phyloP scores from a whole-genome alignment of 2,329 filamentous ascomycete genomes.

The Ploettnerulaceae sp. region DNA sequence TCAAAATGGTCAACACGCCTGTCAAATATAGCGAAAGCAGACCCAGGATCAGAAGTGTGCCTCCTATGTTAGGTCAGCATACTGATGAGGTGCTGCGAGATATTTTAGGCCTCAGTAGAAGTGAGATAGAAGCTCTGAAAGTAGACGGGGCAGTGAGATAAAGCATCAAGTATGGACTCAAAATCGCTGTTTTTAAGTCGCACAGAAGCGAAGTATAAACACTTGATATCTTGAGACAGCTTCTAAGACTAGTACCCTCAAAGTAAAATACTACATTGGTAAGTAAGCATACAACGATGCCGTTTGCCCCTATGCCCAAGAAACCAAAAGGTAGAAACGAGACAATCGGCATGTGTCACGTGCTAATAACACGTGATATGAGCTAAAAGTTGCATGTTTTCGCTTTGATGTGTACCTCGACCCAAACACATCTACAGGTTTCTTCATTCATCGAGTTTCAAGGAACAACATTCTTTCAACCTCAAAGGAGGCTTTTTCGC shows the following conservation, averaged over 20 bases:
- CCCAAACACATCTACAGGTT: too few relatives aligned
- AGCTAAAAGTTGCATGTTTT: too few relatives aligned
- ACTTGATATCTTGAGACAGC: too few relatives aligned
- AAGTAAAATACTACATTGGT: too few relatives aligned
- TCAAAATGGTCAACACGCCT: conserved; percentile 89
- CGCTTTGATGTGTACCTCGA: too few relatives aligned
- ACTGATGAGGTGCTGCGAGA: conserved; percentile 69
- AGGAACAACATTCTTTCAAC: background rate
- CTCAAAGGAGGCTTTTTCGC: conserved; percentile 4
- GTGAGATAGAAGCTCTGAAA: conserved; percentile 58
- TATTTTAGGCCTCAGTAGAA: conserved; percentile 54
- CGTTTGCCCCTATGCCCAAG: too few relatives aligned
- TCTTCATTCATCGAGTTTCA: conserved; percentile 12
- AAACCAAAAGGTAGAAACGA: too few relatives aligned
- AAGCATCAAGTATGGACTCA: background rate
- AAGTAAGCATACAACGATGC: too few relatives aligned
- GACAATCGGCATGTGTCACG: too few relatives aligned
- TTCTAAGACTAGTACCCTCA: too few relatives aligned
- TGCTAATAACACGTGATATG: too few relatives aligned
- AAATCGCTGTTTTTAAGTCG: background rate
- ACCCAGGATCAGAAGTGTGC: conserved; percentile 70
- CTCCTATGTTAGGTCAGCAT: conserved; percentile 83
- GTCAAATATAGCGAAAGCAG: conserved; percentile 86
- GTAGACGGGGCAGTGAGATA: conserved; percentile 61
- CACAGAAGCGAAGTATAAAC: too few relatives aligned